Conservation (phyloP, 805 yeast species). For the Ogataea neopini region DNA sequence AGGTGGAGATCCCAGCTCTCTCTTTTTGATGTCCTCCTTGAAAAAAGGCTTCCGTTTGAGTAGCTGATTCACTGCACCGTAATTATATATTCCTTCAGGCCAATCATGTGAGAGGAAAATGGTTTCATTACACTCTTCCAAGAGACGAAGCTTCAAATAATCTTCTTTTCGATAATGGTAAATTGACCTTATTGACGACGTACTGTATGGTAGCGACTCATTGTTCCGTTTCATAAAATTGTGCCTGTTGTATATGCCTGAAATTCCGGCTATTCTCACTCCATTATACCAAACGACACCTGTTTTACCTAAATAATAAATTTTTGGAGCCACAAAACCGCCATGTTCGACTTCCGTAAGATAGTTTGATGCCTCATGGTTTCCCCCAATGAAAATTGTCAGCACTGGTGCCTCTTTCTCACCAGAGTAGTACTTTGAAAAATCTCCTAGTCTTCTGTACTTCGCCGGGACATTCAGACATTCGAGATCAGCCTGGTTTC, state of each 20-base stretch:
- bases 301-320: slow-evolving; percentile 79
- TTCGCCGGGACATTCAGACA: slow-evolving; percentile 80
- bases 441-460: slow-evolving; percentile 76
- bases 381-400: slow-evolving; percentile 90
- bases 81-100: slow-evolving; percentile 77
- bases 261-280: slow-evolving; percentile 72
- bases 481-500: slow-evolving; percentile 62
- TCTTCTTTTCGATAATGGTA: slow-evolving; percentile 76
- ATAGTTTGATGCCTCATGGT: slow-evolving; percentile 88
- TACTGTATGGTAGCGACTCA: slow-evolving; percentile 51
- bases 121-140: slow-evolving; percentile 40
- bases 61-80: slow-evolving; percentile 58
- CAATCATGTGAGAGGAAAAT: slow-evolving; percentile 86
- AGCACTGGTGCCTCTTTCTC: slow-evolving; percentile 63
- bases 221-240: slow-evolving; percentile 45
- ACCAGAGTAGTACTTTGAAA: slow-evolving; percentile 69
- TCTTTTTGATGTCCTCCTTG: slow-evolving; percentile 56
- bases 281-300: slow-evolving; percentile 78
- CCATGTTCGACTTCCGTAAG: slow-evolving; percentile 74
- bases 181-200: slow-evolving; percentile 51
- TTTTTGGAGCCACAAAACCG: slow-evolving; percentile 90
- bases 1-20: slow-evolving; percentile 72
- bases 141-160: slow-evolving; percentile 53
- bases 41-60: slow-evolving; percentile 67
- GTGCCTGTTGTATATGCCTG: slow-evolving; percentile 73